Conservation (phyloP, 768 basidiomycete genomes). For the Gymnopilus junonius region DNA sequence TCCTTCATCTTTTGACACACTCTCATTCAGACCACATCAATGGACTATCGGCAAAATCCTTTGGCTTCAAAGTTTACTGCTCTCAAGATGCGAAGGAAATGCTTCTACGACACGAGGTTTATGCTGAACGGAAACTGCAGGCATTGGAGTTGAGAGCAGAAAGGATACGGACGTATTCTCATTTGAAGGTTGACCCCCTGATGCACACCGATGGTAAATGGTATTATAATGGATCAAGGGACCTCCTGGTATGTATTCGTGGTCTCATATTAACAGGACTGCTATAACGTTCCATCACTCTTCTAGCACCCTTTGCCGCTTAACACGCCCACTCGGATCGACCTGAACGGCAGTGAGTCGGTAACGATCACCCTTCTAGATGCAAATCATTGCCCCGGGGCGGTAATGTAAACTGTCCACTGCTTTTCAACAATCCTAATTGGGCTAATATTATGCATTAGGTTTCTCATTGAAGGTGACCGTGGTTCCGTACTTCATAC, state of each 20-base stretch:
- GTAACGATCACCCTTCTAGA: slow-evolving; percentile 83
- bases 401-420: slow-evolving; percentile 71
- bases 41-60: slow-evolving; percentile 77
- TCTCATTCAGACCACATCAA: slow-evolving; percentile 88
- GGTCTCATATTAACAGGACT: not conserved
- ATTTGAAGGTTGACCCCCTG: slow-evolving; percentile 63
- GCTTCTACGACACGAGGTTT: slow-evolving; percentile 78
- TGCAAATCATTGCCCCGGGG: slow-evolving; percentile 95
- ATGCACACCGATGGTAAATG: slow-evolving; percentile 49
- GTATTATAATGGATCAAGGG: slow-evolving; percentile 59
- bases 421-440: not conserved
- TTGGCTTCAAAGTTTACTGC: slow-evolving; percentile 75
- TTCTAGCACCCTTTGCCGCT: slow-evolving; percentile 60
- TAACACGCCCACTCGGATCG: slow-evolving; percentile 65
- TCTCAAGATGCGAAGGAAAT: slow-evolving; percentile 87
- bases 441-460: slow-evolving; percentile 30
- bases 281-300: not conserved
- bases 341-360: slow-evolving; percentile 55
- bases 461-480: slow-evolving; percentile 83
- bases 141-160: slow-evolving; percentile 55
- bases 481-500: slow-evolving; percentile 84
- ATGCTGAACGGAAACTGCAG: slow-evolving; percentile 61
- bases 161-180: slow-evolving; percentile 62
- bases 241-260: slow-evolving; percentile 60
- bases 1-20: slow-evolving; percentile 83